Base-by-base conservation (phyloP, 1,284 basidiomycete species). In the Sporisorium exsertum region DNA sequence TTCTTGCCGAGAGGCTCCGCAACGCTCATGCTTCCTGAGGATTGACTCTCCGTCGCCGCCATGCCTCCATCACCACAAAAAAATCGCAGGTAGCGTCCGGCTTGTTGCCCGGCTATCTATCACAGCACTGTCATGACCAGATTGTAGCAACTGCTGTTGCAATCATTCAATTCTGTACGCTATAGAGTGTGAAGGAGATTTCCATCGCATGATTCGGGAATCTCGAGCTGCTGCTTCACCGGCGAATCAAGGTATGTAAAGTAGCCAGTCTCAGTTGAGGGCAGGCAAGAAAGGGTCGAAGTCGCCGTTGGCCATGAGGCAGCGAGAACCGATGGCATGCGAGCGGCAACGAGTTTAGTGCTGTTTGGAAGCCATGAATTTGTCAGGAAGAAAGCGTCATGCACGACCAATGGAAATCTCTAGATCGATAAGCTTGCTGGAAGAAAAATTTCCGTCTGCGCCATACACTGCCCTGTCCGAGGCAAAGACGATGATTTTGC, bases 361-460 rank as follows among this genome's bases (percentile, higher is more conserved):
- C 55, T 61, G 65, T 33, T 46, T 26, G 18, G 16, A 2, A 26
- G 26, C 20, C 9, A 43, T 29, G 47, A 51, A 37, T 27, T 54
- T 37, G 29, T 35, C 20, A 35, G 37, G n/a, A 43, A 45, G 47
- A 54, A 54, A 13, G 20, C 12, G 8, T 53, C 50, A 53, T 54
- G 58, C 58, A 61, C 40, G 27, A 32, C 53, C 35, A 58, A 58
- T 58, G 46, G 49, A 20, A 58, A 27, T 20, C 35, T 46, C 20
- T 58, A 56, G 51, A 69, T 69, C 66, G 66, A 69, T 69, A 69
- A 69, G 59, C 65, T 45, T 15, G 26, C 8, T 7, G 22, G 43
- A 24, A 43, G n/a, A n/a, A 45, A 32, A 29, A 43, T 54, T 45
- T 27, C 56, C 53, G 32, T 42, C 32, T 3, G 29, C 9, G 27